These are phyloP conservation scores for Daldinia bambusicola DNA, from an alignment of 495 filamentous ascomycete genomes.

Conservation along the genomic window DNA sequence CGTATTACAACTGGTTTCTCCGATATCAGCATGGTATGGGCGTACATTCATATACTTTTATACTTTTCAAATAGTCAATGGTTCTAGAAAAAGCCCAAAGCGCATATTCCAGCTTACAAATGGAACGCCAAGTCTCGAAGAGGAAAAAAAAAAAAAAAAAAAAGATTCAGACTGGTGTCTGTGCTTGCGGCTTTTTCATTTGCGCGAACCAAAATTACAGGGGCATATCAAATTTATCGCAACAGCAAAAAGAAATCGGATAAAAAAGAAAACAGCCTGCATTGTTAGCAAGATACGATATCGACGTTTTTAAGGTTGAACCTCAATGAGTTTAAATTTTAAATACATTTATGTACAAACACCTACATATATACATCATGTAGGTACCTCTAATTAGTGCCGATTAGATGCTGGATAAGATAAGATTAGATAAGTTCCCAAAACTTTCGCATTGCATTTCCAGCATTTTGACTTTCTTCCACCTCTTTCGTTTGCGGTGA, in stretches of 20 bases:
- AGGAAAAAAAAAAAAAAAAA: background rate
- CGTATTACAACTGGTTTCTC: background rate
- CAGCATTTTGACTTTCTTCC: background rate
- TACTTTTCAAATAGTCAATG: background rate
- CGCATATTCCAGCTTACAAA: background rate
- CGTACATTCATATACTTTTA: background rate
- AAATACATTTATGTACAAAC: background rate
- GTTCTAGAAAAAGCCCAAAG: background rate
- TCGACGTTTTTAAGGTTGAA: background rate
- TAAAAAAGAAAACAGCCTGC: background rate
- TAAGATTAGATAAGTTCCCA: slow-evolving; percentile 30
- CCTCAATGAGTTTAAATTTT: background rate
- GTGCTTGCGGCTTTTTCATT: background rate
- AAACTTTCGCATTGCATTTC: slow-evolving; percentile 13
- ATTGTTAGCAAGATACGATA: background rate
- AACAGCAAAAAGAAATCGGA: background rate
- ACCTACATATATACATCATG: slow-evolving; percentile 2
- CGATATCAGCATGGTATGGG: background rate
- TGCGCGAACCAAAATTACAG: background rate
- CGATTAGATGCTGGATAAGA: slow-evolving; percentile 28
- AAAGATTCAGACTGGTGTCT: background rate
- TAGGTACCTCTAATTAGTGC: background rate
- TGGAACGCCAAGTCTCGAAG: background rate
- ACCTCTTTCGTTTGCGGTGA: background rate
- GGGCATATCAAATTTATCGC: background rate